Evolutionary conservation across 768 basidiomycete genomes (phyloP), one percentile per base, ranked within the genome.

Genomic region (Exidia glandulosa): DNA sequence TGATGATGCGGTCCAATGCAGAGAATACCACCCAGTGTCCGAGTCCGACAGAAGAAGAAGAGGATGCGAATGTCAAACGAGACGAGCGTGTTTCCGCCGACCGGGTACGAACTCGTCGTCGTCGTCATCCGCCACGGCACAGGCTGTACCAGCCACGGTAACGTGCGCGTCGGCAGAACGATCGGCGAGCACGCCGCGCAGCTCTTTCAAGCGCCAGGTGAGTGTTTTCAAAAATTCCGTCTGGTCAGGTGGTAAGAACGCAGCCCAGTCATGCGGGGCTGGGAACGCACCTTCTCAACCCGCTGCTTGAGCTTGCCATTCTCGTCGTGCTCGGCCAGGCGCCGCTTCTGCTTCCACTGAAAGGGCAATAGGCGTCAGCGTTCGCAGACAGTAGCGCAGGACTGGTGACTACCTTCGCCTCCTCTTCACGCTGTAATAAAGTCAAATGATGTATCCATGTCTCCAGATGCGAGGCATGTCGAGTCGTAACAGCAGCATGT

Each of bases 221-320:
- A 90, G 71, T 3, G 82, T 80, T 67, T 80, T 87, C 65, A 85
- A 75, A 65, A 90, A 90, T 31, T 87, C 85, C 64, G 75, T 85
- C 88, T 90, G 57, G 31, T 33, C 56, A 47, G 33, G 12, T 16
- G 34, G 36, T 33, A 58, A 16, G 52, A 56, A 55, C 30, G 31
- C 25, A 27, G 23, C 33, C 5, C 36, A 16, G 10, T 48, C 29
- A n/a, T 25, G 27, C 7, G 32, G 23, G 37, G 48, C 32, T 57
- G n/a, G 50, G 3, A 25, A 60, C 76, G 60, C 57, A 87, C 88
- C 80, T 85, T 88, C 36, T 75, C 68, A 32, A 84, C 65, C 32
- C 81, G 79, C n/a, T 80, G 62, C 66, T 79, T 85, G 10, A 68
- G 66, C 31, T 77, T 83, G 12, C 73, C 69, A 19, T 67, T 71